Base-by-base conservation (phyloP, 352 stramenopile species). In the Phytophthora europaea region DNA sequence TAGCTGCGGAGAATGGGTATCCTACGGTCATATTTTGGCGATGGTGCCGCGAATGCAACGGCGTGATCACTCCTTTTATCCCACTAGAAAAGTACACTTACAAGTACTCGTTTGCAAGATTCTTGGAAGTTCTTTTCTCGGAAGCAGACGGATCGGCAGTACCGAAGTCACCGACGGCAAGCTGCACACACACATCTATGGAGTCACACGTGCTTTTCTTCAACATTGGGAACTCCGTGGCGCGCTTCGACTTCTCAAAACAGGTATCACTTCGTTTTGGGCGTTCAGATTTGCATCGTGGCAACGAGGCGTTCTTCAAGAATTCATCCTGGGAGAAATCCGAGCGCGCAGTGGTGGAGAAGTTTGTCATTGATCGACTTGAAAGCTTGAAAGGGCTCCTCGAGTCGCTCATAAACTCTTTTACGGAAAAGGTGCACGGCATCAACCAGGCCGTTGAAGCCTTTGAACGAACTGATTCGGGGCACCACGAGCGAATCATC, bases 71-170 rank as follows among this genome's bases (percentile, higher is more conserved):
- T 9, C 94, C 97, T 10, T 91, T 99, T 38, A 82, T 94, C 12
- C 79, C 83, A 45, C 61, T 96, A 83, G 78, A 93, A 89, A 85
- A 98, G 85, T 76, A 98, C 94, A 80, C 97, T 22, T 99, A 98
- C 91, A 99, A 99, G 79, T 99, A 98, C 79, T 98, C 92, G 13
- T 99, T 99, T 79, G 97, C 97, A 26, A 98, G 99, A 62, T 98
- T 99, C 58, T 75, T 99, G n/a, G 97, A 99, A 75, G 84, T 99
- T 8, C 90, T 98, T 34, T 98, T 99, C 56, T 94, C 94, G 38
- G 97, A 99, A 61, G 58, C 70, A 61, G 69, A 83, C 73, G 61
- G 48, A 47, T 59, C 33, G 5, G 28, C 50, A 8, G 13, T 73
- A 36, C 53, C 67, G 13, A 72, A 63, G 20, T 70, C 53, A 20